Conservation (phyloP, 225 moss, liverwort and hornwort genomes). For the Physcomitrium patens region DNA sequence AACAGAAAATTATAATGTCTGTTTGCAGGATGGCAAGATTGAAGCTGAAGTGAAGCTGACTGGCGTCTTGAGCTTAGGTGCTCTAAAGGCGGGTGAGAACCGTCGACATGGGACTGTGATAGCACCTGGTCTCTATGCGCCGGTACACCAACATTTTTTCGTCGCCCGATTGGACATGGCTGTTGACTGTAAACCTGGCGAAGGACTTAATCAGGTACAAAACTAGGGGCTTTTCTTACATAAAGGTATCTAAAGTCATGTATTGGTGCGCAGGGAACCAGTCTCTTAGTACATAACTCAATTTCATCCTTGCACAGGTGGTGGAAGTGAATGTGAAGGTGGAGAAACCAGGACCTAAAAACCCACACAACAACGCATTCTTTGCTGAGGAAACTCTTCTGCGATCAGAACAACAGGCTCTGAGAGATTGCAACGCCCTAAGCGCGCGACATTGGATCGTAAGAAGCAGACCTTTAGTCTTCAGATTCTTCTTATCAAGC, state of each 20-base stretch:
- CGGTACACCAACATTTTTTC: constrained; percentile 77
- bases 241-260: too few relatives aligned
- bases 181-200: constrained; percentile 66
- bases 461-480: constrained; percentile 14
- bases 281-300: background rate
- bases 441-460: constrained; percentile 90
- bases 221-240: too few relatives aligned
- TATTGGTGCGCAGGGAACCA: too few relatives aligned
- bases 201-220: constrained; percentile 68
- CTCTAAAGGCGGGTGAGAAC: constrained; percentile 58
- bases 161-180: constrained; percentile 78
- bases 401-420: constrained; percentile 74
- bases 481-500: background rate
- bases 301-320: constrained; percentile 48
- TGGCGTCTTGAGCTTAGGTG: constrained; percentile 67
- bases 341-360: constrained; percentile 69
- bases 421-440: constrained; percentile 79
- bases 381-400: constrained; percentile 78
- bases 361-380: constrained; percentile 82
- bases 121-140: constrained; percentile 74
- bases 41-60: constrained; percentile 81
- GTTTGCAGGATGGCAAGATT: constrained; percentile 67
- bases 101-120: constrained; percentile 72
- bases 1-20: background rate
- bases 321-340: constrained; percentile 82